Percentiles rank a stretch among this genome's conserved stretches.
Conservation (phyloP, 768 basidiomycete genomes). For the Serpula lacrymans region DNA sequence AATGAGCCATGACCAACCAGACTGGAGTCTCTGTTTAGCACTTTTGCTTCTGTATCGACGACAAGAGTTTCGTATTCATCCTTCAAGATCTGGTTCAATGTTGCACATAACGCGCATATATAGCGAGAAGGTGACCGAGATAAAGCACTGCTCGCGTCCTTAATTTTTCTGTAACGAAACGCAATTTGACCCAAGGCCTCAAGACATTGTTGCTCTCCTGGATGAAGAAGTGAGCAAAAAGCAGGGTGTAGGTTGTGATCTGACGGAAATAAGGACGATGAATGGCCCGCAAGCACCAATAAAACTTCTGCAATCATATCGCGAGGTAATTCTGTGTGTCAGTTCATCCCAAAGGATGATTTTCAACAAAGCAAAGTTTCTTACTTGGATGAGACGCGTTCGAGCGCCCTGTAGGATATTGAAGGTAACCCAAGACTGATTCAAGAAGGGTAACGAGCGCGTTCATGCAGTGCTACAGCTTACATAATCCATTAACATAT, state of each 20-base stretch:
- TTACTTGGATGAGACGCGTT: too few relatives aligned
- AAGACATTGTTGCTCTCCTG: slow-evolving; percentile 84
- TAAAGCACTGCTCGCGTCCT: slow-evolving; percentile 46
- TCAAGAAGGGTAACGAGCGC: too few relatives aligned
- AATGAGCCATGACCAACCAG: slow-evolving; percentile 80
- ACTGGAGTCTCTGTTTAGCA: slow-evolving; percentile 69
- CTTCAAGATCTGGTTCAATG: slow-evolving; percentile 68
- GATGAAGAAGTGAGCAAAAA: slow-evolving; percentile 74
- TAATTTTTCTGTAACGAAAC: slow-evolving; percentile 70
- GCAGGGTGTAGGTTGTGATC: slow-evolving; percentile 59
- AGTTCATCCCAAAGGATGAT: not conserved
- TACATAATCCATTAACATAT: too few relatives aligned
- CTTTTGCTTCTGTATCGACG: slow-evolving; percentile 75
- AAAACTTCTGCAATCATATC: slow-evolving; percentile 87
- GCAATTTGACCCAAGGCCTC: slow-evolving; percentile 76
- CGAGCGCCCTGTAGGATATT: too few relatives aligned
- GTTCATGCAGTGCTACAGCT: too few relatives aligned
- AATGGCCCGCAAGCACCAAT: slow-evolving; percentile 82
- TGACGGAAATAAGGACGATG: slow-evolving; percentile 74
- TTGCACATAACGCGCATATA: slow-evolving; percentile 73
- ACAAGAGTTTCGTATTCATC: slow-evolving; percentile 80
- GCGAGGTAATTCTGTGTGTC: too few relatives aligned
- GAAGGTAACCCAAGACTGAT: too few relatives aligned
- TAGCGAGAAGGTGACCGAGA: slow-evolving; percentile 68
- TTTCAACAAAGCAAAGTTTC: slow-evolving; percentile 1